phyloP scores from a whole-genome alignment of 108 stramenopile species.

The Chaetoceros tenuissimus region DNA sequence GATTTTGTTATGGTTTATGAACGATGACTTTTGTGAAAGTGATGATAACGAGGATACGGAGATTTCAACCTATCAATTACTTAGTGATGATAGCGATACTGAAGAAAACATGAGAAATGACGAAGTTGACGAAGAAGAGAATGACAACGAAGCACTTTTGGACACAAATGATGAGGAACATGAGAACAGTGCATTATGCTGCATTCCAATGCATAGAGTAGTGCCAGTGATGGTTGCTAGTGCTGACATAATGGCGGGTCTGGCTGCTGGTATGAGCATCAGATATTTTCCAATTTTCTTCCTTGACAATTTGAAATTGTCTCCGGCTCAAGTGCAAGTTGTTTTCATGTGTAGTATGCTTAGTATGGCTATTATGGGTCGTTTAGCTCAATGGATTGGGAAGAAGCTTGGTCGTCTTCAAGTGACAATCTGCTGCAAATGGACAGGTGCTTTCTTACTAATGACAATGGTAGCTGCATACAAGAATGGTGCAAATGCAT shows the following conservation, averaged over 20 bases:
- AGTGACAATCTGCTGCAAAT: conserved; percentile 1
- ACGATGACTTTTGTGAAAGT: conserved; percentile 15
- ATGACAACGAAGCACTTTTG: background rate
- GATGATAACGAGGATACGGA: background rate
- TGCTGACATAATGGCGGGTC: conserved; percentile 32
- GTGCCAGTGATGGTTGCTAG: conserved; percentile 26
- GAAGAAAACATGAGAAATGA: background rate
- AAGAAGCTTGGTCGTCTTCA: conserved; percentile 18
- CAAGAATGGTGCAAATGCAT: conserved; percentile 3
- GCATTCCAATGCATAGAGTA: conserved; percentile 10
- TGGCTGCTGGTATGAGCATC: conserved; percentile 37
- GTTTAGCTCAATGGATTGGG: background rate
- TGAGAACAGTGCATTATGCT: background rate
- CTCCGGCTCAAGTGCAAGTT: conserved; percentile 25
- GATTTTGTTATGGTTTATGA: conserved; percentile 15
- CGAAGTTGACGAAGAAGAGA: background rate
- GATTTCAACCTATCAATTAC: background rate
- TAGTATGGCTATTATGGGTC: conserved; percentile 3
- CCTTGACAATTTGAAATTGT: conserved; percentile 14
- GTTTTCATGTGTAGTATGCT: conserved; percentile 15
- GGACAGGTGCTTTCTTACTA: background rate
- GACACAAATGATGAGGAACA: conserved; percentile 1
- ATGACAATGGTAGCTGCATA: conserved; percentile 5
- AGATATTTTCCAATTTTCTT: conserved; percentile 42
- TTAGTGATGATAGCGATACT: background rate